Conservation (phyloP, 2,329 filamentous ascomycete species). For the Apiospora pterosperma region DNA sequence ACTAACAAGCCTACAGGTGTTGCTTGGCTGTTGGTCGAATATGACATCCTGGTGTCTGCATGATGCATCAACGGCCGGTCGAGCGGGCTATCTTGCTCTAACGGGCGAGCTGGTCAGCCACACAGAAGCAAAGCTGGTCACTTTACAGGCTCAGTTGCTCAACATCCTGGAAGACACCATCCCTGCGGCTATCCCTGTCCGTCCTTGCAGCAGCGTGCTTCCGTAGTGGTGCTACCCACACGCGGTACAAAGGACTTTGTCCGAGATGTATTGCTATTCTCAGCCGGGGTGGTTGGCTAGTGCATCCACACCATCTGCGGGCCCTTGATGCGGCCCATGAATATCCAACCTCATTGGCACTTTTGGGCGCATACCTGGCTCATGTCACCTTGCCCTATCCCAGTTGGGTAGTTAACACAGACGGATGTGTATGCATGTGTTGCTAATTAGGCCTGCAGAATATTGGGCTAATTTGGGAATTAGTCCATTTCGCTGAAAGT, state of each 20-base stretch:
- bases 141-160: constrained; percentile 21
- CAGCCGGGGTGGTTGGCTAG: constrained; percentile 26
- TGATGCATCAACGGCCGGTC: constrained; percentile 21
- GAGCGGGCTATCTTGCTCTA: constrained; percentile 20
- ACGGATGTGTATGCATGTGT: constrained; percentile 19
- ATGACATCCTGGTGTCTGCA: constrained; percentile 7
- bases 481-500: constrained; percentile 34
- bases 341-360: constrained; percentile 38
- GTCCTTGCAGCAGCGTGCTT: constrained; percentile 26
- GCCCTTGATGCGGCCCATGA: constrained; percentile 18
- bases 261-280: constrained; percentile 21
- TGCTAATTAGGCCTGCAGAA: constrained; percentile 29
- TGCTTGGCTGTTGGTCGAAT: background rate
- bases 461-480: constrained; percentile 38
- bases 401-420: background rate
- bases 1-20: constrained; percentile 2
- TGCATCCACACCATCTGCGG: constrained; percentile 18
- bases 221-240: constrained; percentile 29
- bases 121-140: constrained; percentile 19
- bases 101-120: constrained; percentile 31
- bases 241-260: constrained; percentile 23
- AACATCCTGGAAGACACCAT: background rate
- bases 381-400: constrained; percentile 20
- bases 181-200: constrained; percentile 14
- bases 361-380: constrained; percentile 40